phyloP scores from a whole-genome alignment of 805 yeast species.

The Saturnispora galanensis region DNA sequence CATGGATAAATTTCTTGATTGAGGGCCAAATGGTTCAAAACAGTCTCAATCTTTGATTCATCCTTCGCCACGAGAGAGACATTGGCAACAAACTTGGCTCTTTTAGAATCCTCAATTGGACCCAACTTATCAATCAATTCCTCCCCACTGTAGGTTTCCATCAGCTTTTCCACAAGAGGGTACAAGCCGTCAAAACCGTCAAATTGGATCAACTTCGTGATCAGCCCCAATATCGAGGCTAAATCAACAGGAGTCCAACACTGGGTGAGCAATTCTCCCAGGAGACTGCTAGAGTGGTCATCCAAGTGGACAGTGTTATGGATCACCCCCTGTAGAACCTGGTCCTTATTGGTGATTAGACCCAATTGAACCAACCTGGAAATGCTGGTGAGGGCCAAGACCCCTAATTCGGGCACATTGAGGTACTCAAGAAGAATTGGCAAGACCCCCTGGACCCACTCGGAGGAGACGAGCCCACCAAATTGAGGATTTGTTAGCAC shows the following conservation, averaged over 20 bases:
- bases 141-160: conserved; percentile 9
- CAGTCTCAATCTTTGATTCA: conserved; percentile 21
- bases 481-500: conserved; percentile 12
- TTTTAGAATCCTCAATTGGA: conserved; percentile 16
- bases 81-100: conserved; percentile 26
- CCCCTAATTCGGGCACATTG: too few species aligned
- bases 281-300: background rate
- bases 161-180: conserved; percentile 13
- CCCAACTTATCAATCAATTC: conserved; percentile 15
- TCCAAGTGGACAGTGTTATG: background rate
- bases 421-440: too few species aligned
- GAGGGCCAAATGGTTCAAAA: conserved; percentile 14
- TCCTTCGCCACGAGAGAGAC: conserved; percentile 27
- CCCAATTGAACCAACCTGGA: too few species aligned
- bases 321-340: too few species aligned
- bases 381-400: too few species aligned
- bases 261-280: background rate
- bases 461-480: conserved; percentile 3
- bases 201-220: conserved; percentile 1
- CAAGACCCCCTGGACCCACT: conserved; percentile 15
- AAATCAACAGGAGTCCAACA: background rate
- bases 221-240: background rate
- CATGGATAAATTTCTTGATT: conserved; percentile 22
- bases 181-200: conserved; percentile 15
- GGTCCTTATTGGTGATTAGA: too few species aligned